phyloP scores from a whole-genome alignment of 2,329 filamentous ascomycete genomes.

The Scedosporium aurantiacum region DNA sequence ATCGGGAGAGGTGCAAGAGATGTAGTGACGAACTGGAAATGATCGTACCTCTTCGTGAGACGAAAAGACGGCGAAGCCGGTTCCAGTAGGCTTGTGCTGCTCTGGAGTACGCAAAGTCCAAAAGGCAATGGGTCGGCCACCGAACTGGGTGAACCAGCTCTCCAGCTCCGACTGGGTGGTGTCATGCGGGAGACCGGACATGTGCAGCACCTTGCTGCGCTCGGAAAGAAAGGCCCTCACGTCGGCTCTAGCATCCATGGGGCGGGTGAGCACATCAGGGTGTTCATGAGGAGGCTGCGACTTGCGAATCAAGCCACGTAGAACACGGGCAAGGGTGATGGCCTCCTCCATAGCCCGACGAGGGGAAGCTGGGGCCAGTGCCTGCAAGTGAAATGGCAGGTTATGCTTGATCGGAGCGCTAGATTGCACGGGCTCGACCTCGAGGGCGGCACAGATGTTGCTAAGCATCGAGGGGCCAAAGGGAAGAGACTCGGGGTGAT shows the following conservation, averaged over 20 bases:
- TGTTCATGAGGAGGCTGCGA: conserved; percentile 90
- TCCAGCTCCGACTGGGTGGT: conserved; percentile 97
- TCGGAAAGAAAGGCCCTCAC: conserved; percentile 93
- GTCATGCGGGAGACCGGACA: conserved; percentile 94
- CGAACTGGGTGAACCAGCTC: conserved; percentile 99
- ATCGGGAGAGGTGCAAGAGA: neutral
- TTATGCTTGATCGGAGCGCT: conserved; percentile 99
- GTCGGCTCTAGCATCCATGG: conserved; percentile 94
- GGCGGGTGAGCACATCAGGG: conserved; percentile 84
- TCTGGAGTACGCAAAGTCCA: conserved; percentile 97
- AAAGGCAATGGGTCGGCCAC: conserved; percentile 93
- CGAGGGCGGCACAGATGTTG: conserved; percentile 95
- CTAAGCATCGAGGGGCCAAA: conserved; percentile 92
- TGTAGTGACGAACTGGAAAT: neutral
- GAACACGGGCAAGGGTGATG: conserved; percentile 82
- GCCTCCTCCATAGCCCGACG: conserved; percentile 96
- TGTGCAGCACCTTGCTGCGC: conserved; percentile 94
- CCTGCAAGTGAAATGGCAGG: conserved; percentile 93
- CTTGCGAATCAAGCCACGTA: conserved; percentile 88
- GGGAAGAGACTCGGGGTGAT: conserved; percentile 92
- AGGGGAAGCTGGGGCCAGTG: conserved; percentile 86
- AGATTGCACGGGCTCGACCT: conserved; percentile 94
- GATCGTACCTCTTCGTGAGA: conserved; percentile 90
- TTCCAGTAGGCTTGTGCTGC: conserved; percentile 98
- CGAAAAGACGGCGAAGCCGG: conserved; percentile 95